Evolutionary conservation across 495 filamentous ascomycete species (phyloP), one percentile per base, ranked within the genome.

Genomic region (Talaromyces nanjingensis): DNA sequence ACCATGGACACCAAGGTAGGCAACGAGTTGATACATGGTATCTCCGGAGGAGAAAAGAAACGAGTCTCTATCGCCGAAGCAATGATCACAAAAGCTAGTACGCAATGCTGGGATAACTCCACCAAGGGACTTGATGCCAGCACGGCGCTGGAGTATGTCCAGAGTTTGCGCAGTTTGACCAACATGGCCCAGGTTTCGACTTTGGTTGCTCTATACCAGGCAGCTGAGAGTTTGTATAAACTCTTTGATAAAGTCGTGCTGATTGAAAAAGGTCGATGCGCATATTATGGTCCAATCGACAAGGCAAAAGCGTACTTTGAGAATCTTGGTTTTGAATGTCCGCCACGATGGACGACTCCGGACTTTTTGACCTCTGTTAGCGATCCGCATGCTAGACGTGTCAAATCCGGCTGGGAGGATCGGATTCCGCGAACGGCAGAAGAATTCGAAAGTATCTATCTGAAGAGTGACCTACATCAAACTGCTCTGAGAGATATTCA

Each of bases 21-120:
- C 5, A 83, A 89, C 63, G 84, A 85, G 31, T 77, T 84, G 3
- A 79, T 90, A 20, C 81, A 87, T 33, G 89, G 89, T 57, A 79
- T 92, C 8, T 87, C 83, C 14, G 89, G 89, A 18, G 89, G 89
- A 33, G 89, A 91, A 70, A 87, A 87, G 72, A 91, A 91, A 69
- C 79, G 89, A 65, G 87, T 90, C 18, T 85, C 81, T 9, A 89
- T 91, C 63, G 85, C 83, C 5, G 88, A 91, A 68, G 83, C 85
- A 2, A 81, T 91, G 78, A 81, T 88, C 11, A 88, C 86, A 0
- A 86, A 85, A 67, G 86, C 86, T 6, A 82, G 78, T 37, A 81
- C 80, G 0, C 84, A 87, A 66, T 87, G 81, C 63, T 91, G 88
- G 86, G 88, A 90, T 63, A 90, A 91, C 57, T 82, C 80, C 0